Evolutionary conservation across 192 early-diverging fungal species (phyloP).

Genomic region (Rhizoclosmatium sp.): DNA sequence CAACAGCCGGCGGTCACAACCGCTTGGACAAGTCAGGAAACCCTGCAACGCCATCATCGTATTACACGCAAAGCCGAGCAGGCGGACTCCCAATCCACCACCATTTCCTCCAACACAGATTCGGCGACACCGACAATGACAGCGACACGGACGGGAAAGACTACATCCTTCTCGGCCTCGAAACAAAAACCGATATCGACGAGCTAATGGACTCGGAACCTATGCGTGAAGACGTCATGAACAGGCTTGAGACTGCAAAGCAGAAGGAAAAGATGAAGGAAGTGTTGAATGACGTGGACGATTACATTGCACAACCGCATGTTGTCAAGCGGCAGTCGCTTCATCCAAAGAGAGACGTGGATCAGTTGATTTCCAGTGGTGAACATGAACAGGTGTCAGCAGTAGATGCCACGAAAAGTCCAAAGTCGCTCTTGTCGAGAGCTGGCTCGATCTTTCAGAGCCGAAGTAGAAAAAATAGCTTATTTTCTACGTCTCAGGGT

Average conservation of each 20-base stretch:
- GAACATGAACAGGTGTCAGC: not conserved
- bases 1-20: no score
- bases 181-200: not conserved
- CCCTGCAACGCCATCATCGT: not conserved
- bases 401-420: not conserved
- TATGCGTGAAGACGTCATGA: not conserved
- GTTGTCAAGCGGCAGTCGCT: not conserved
- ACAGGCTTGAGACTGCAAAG: conserved; percentile 3
- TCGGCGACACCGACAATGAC: not conserved
- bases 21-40: not conserved
- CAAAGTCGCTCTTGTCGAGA: not conserved
- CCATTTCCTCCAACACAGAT: not conserved
- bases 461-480: not conserved
- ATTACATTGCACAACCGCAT: conserved; percentile 1
- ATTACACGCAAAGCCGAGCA: no score
- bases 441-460: conserved; percentile 8
- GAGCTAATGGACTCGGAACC: not conserved
- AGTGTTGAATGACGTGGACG: conserved; percentile 21
- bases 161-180: not conserved
- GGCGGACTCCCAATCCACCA: not conserved
- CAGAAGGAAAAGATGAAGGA: conserved; percentile 19
- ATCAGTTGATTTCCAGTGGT: conserved; percentile 7
- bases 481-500: not conserved
- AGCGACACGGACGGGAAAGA: not conserved
- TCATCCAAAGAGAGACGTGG: conserved; percentile 14